A percentile compares a stretch with the other conserved stretches of the same genome.
These are phyloP conservation scores for Lycium ferocissimum DNA, from an alignment of 257 asterid species.

Conservation along the genomic window DNA sequence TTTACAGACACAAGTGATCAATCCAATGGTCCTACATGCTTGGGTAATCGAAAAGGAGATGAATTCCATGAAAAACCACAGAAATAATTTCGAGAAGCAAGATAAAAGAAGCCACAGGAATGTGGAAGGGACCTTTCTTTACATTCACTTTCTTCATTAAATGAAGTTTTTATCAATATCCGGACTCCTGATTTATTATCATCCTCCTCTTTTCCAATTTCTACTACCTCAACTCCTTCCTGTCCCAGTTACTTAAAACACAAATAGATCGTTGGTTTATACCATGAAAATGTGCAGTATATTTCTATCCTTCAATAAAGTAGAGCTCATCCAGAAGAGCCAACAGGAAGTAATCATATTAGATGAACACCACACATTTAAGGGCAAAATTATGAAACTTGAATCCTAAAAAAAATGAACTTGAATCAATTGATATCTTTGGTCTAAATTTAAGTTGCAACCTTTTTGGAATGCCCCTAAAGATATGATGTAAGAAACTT, in stretches of 20 bases:
- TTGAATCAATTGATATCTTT: slow-evolving; percentile 3
- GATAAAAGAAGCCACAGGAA: not conserved
- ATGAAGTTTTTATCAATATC: not conserved
- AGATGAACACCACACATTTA: slow-evolving; percentile 20
- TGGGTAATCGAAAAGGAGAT: not conserved
- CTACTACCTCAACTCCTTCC: slow-evolving; percentile 14
- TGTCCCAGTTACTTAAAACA: not conserved
- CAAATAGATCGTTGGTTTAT: not conserved
- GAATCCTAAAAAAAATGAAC: not conserved
- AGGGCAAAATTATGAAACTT: slow-evolving; percentile 12
- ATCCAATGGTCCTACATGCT: not conserved
- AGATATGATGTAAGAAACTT: not conserved
- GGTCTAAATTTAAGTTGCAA: not conserved
- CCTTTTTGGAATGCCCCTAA: not conserved
- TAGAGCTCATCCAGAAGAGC: not conserved
- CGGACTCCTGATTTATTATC: not conserved
- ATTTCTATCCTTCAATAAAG: not conserved
- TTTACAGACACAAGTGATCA: slow-evolving; percentile 15
- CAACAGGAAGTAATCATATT: not conserved
- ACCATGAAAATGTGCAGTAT: not conserved
- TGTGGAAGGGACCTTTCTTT: not conserved
- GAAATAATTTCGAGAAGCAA: not conserved
- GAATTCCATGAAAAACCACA: not conserved
- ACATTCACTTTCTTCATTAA: not conserved
- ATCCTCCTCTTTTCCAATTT: slow-evolving; percentile 7